phyloP scores from a whole-genome alignment of 352 stramenopile species.

The Globisporangium solare region DNA sequence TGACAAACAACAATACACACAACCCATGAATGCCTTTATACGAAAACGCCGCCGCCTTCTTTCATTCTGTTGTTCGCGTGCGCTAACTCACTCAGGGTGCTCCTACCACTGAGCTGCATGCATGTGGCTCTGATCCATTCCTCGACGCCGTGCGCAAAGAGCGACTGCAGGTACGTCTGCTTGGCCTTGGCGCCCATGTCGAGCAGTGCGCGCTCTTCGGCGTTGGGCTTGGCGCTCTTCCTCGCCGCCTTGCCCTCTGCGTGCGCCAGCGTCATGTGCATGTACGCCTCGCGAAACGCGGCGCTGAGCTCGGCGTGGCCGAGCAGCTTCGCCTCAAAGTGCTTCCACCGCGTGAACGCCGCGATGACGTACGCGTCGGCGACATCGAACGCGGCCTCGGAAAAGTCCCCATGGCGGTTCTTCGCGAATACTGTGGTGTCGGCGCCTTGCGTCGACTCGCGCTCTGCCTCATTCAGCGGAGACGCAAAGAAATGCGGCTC shows the following conservation, averaged over 20 bases:
- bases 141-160: slow-evolving; percentile 41
- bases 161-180: slow-evolving; percentile 25
- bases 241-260: neutral
- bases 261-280: slow-evolving; percentile 25
- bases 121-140: slow-evolving; percentile 43
- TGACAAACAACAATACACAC: slow-evolving; percentile 2
- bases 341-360: slow-evolving; percentile 47
- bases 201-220: slow-evolving; percentile 31
- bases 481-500: slow-evolving; percentile 32
- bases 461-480: neutral
- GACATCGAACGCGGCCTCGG: slow-evolving; percentile 65
- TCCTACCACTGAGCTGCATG: neutral
- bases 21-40: neutral
- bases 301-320: slow-evolving; percentile 18
- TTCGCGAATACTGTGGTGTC: slow-evolving; percentile 5
- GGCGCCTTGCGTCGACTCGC: neutral
- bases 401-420: slow-evolving; percentile 32
- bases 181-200: slow-evolving; percentile 31
- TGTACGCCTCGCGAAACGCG: slow-evolving; percentile 43
- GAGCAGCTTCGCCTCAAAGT: slow-evolving; percentile 43
- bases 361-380: slow-evolving; percentile 82
- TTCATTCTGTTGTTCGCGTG: neutral
- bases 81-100: neutral
- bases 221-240: slow-evolving; percentile 28
- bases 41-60: slow-evolving; percentile 2